These are phyloP conservation scores for Rhynchospora pubera DNA, from an alignment of 176 grass and related monocot genomes.

Conservation along the genomic window DNA sequence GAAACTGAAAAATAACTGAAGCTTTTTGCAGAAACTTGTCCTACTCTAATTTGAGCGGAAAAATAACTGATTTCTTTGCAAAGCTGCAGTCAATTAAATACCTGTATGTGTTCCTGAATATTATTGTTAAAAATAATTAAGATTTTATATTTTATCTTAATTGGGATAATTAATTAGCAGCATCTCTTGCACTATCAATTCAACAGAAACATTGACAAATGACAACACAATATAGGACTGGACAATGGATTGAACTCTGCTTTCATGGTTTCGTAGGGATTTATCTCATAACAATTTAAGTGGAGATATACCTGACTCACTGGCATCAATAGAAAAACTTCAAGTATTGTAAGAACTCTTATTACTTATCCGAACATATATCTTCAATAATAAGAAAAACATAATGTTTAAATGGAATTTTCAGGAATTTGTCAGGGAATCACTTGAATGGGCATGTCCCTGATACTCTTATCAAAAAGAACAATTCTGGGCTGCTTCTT, in stretches of 20 bases:
- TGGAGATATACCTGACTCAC: conserved; percentile 46
- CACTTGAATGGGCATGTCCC: background rate
- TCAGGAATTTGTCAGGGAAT: background rate
- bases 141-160: background rate
- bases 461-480: background rate
- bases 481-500: background rate
- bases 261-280: conserved; percentile 24
- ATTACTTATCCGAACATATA: background rate
- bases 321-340: conserved; percentile 37
- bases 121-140: background rate
- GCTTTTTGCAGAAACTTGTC: background rate
- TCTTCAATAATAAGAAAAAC: background rate
- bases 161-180: background rate
- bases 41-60: conserved; percentile 6
- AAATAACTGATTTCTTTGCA: background rate
- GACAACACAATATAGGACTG: background rate
- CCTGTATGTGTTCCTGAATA: background rate
- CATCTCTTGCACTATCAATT: conserved; percentile 19
- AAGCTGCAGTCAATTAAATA: background rate
- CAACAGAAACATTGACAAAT: background rate
- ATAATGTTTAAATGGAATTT: background rate
- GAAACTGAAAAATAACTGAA: background rate
- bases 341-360: background rate
- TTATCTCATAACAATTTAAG: conserved; percentile 57
- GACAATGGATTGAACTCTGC: too few relatives aligned